Evolutionary conservation across 2,329 filamentous ascomycete species (phyloP), one percentile per base, ranked within the genome.

Genomic region (Trichoderma asperellum): DNA sequence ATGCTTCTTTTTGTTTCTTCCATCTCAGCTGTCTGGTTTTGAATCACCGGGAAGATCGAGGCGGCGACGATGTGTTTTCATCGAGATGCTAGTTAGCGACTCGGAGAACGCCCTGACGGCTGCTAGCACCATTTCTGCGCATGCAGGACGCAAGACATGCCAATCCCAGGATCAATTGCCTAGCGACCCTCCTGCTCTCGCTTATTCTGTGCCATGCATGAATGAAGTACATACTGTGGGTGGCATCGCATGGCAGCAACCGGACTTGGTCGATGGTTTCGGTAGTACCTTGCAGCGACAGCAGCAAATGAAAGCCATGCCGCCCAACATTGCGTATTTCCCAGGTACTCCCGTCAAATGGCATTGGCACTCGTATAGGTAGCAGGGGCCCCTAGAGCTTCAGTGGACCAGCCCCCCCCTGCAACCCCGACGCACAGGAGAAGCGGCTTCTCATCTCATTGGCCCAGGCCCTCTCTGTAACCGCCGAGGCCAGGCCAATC

Each of bases 401-500:
- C 35, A 21, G 35, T 57, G 62, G 62, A 34, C 10, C 47, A 6
- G 40, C 18, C 35, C 34, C 24, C 57, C 63, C 52, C 27, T 47
- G 62, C 40, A 34, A 35, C 52, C 32, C 61, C 53, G 55, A 55
- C 53, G 68, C 68, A 27, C 47, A 58, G 63, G 47, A 59, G 70
- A 70, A 62, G 74, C 73, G 76, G 73, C 68, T 73, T 74, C 74
- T 49, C 57, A 59, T 66, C 68, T 77, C 69, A 81, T 82, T 81
- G 80, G 80, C 69, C 70, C 34, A 55, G 63, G 62, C 61, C 53
- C 68, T 53, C 64, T 71, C 73, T 79, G 75, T 82, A 83, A 76
- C 81, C 81, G 81, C 81, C 80, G 77, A 77, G 74, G 58, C 67
- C 68, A 73, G 73, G 69, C 77, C 73, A 78, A 76, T 77, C 73